A percentile compares a stretch with the other conserved stretches of the same genome.
These are phyloP conservation scores for Prunus dulcis DNA, from an alignment of 306 rosid species.

Conservation along the genomic window DNA sequence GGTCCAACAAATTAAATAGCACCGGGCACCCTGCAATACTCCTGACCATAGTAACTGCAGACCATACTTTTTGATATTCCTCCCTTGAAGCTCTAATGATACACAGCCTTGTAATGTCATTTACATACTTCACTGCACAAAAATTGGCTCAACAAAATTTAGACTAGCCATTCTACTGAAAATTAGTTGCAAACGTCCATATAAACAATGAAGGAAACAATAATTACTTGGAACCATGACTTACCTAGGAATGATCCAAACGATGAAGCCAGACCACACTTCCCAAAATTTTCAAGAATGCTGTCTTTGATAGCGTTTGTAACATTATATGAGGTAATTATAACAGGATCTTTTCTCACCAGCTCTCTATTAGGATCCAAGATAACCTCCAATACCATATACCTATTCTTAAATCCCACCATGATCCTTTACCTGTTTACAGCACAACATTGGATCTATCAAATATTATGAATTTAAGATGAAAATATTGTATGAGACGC, in stretches of 20 bases:
- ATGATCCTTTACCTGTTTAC: slow-evolving; percentile 35
- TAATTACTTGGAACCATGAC: slow-evolving; percentile 4
- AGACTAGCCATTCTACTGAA: background rate
- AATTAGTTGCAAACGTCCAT: background rate
- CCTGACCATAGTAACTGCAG: slow-evolving; percentile 73
- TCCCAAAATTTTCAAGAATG: slow-evolving; percentile 72
- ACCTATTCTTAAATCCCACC: slow-evolving; percentile 81
- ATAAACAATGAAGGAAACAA: background rate
- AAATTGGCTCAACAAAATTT: background rate
- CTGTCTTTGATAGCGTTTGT: slow-evolving; percentile 66
- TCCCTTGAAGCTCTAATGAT: slow-evolving; percentile 70
- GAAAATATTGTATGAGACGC: background rate
- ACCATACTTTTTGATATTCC: slow-evolving; percentile 71
- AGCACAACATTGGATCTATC: background rate
- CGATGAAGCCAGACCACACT: slow-evolving; percentile 81
- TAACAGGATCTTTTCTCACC: slow-evolving; percentile 45
- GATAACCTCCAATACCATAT: slow-evolving; percentile 72
- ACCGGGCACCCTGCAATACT: slow-evolving; percentile 58
- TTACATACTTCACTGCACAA: slow-evolving; percentile 67
- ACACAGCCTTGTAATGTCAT: slow-evolving; percentile 72
- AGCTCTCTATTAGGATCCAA: slow-evolving; percentile 68
- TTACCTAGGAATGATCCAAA: slow-evolving; percentile 71
- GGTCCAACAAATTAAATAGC: slow-evolving; percentile 61
- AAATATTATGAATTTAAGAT: background rate
- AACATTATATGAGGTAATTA: slow-evolving; percentile 62